These are phyloP conservation scores for Tricholoma matsutake DNA, from an alignment of 768 basidiomycete genomes.

Conservation along the genomic window DNA sequence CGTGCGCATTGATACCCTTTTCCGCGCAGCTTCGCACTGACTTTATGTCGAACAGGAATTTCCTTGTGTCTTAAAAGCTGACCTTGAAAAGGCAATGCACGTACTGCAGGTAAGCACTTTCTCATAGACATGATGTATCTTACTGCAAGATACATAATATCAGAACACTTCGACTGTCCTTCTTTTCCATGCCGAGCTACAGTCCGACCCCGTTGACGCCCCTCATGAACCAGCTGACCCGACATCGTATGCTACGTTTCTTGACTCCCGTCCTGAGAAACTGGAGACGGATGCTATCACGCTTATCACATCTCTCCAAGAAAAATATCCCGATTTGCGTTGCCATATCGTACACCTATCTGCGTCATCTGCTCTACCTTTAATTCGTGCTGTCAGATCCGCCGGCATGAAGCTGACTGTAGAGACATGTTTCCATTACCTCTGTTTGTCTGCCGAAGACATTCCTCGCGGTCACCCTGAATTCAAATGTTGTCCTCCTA, in stretches of 20 bases:
- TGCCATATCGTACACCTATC: conserved; percentile 97
- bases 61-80: conserved; percentile 72
- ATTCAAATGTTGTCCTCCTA: conserved; percentile 97
- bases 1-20: conserved; percentile 37
- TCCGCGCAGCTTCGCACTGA: conserved; percentile 2
- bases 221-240: conserved; percentile 28
- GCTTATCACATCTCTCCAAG: conserved; percentile 67
- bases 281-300: conserved; percentile 82
- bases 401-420: conserved; percentile 75
- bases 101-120: conserved; percentile 57
- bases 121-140: conserved; percentile 3
- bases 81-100: conserved; percentile 69
- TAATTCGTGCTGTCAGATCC: conserved; percentile 65
- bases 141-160: background rate
- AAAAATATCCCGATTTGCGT: conserved; percentile 60
- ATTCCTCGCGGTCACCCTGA: conserved; percentile 78
- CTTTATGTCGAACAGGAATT: conserved; percentile 75
- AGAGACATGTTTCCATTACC: conserved; percentile 98
- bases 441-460: conserved; percentile 67
- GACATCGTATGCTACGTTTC: conserved; percentile 75
- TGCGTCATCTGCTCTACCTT: conserved; percentile 75
- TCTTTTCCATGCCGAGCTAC: conserved; percentile 93
- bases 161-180: conserved; percentile 71
- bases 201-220: conserved; percentile 18
- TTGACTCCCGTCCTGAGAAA: conserved; percentile 76